A percentile compares a stretch with the other conserved stretches of the same genome.
phyloP scores from a whole-genome alignment of 2,329 filamentous ascomycete genomes.

The Cercospora sp. region DNA sequence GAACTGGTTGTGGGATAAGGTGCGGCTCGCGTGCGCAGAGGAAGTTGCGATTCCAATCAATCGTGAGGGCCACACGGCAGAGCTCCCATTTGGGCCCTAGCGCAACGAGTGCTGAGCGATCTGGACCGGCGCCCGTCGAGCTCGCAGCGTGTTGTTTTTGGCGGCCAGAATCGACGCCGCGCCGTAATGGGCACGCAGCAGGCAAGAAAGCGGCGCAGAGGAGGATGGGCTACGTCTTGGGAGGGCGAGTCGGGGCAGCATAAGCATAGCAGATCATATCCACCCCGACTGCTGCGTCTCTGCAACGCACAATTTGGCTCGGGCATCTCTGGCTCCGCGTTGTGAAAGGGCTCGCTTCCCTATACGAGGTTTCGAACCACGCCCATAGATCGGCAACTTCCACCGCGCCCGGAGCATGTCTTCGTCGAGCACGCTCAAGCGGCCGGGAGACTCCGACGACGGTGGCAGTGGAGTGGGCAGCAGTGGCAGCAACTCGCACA shows the following conservation, averaged over 20 bases:
- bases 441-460: constrained; percentile 29
- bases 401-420: constrained; percentile 22
- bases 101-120: neutral
- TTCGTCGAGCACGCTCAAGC: constrained; percentile 25
- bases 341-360: neutral
- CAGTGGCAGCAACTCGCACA: neutral
- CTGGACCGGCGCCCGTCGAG: constrained; percentile 2
- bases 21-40: constrained; percentile 4
- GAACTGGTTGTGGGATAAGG: neutral
- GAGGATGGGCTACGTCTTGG: neutral
- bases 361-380: constrained; percentile 5
- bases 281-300: neutral
- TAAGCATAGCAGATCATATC: neutral
- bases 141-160: constrained; percentile 1
- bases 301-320: neutral
- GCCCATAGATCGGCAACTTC: constrained; percentile 26
- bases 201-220: constrained; percentile 2
- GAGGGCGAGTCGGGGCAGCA: neutral
- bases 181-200: constrained; percentile 3
- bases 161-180: constrained; percentile 10
- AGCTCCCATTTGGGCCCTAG: neutral
- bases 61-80: neutral
- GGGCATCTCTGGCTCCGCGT: neutral
- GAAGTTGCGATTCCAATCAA: neutral
- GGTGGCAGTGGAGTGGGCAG: constrained; percentile 13